Percentiles rank a stretch among this genome's conserved stretches.
phyloP scores from a whole-genome alignment of 805 yeast genomes.

The Teunomyces funiuensis region DNA sequence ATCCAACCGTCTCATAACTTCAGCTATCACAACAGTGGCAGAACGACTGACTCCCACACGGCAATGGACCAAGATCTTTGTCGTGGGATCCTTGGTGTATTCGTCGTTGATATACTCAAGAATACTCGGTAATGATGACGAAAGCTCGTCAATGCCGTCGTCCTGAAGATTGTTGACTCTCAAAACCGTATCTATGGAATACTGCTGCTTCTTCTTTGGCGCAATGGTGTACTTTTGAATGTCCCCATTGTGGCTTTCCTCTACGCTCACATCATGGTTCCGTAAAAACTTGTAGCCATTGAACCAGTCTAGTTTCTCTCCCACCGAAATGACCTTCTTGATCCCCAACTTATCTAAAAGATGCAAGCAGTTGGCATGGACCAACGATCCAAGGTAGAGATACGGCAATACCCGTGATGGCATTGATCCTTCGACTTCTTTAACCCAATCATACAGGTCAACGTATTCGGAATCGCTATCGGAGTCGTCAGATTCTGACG shows the following conservation, averaged over 20 bases:
- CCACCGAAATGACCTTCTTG: slow-evolving; percentile 77
- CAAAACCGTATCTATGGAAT: slow-evolving; percentile 49
- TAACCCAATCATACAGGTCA: slow-evolving; percentile 32
- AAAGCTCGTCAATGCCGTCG: slow-evolving; percentile 83
- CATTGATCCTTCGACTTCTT: slow-evolving; percentile 58
- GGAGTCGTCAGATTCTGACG: slow-evolving; percentile 13
- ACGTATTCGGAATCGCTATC: slow-evolving; percentile 12
- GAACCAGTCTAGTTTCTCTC: slow-evolving; percentile 74
- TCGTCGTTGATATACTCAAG: slow-evolving; percentile 60
- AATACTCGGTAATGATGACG: slow-evolving; percentile 60
- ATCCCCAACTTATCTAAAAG: slow-evolving; percentile 67
- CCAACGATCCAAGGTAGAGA: slow-evolving; percentile 78
- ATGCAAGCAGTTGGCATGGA: slow-evolving; percentile 73
- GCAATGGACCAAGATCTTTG: slow-evolving; percentile 72
- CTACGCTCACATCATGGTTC: slow-evolving; percentile 21
- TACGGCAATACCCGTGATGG: slow-evolving; percentile 86
- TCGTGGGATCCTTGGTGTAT: slow-evolving; percentile 18
- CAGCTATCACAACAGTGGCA: slow-evolving; percentile 95
- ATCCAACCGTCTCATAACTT: slow-evolving; percentile 76
- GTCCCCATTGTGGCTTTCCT: slow-evolving; percentile 27
- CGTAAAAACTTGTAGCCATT: slow-evolving; percentile 28
- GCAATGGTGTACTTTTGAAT: slow-evolving; percentile 30
- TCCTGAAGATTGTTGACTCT: slow-evolving; percentile 76
- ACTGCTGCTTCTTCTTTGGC: slow-evolving; percentile 16
- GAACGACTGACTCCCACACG: slow-evolving; percentile 95